phyloP scores from a whole-genome alignment of 192 early-diverging fungal species.

The Backusella australiensis region DNA sequence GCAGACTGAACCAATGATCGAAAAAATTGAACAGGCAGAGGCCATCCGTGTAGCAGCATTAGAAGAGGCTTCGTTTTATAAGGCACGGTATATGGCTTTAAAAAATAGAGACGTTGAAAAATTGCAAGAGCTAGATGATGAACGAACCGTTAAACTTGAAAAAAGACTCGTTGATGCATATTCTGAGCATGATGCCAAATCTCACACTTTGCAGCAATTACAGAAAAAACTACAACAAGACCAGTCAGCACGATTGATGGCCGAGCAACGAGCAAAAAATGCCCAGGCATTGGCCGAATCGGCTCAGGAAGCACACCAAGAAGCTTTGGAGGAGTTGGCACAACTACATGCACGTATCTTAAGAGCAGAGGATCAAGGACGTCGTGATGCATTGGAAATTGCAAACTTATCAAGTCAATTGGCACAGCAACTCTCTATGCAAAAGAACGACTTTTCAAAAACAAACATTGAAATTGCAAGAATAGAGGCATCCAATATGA shows the following conservation, averaged over 20 bases:
- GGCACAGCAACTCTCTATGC: slow-evolving; percentile 6
- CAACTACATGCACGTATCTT: slow-evolving; percentile 41
- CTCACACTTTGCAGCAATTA: slow-evolving; percentile 39
- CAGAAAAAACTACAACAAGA: slow-evolving; percentile 49
- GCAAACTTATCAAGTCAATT: slow-evolving; percentile 22
- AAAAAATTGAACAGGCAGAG: slow-evolving; percentile 48
- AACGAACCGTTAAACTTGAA: slow-evolving; percentile 43
- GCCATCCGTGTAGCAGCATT: slow-evolving; percentile 47
- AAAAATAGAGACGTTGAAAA: slow-evolving; percentile 31
- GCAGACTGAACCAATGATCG: slow-evolving; percentile 44
- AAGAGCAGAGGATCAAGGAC: slow-evolving; percentile 38
- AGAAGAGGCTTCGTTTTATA: slow-evolving; percentile 55
- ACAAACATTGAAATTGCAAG: slow-evolving; percentile 43
- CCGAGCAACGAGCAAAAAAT: slow-evolving; percentile 45
- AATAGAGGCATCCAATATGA: slow-evolving; percentile 45
- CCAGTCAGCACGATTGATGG: slow-evolving; percentile 36
- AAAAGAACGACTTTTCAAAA: slow-evolving; percentile 33
- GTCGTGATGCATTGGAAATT: slow-evolving; percentile 35
- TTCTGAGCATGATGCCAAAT: slow-evolving; percentile 37
- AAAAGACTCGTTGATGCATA: slow-evolving; percentile 38
- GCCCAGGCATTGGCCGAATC: slow-evolving; percentile 48
- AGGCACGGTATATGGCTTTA: slow-evolving; percentile 48
- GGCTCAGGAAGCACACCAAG: slow-evolving; percentile 48
- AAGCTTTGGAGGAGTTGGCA: slow-evolving; percentile 43
- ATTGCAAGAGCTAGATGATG: slow-evolving; percentile 39